Evolutionary conservation across 2,329 filamentous ascomycete genomes (phyloP), one percentile per base, ranked within the genome.

Genomic region (Daldinia eschscholtzii): DNA sequence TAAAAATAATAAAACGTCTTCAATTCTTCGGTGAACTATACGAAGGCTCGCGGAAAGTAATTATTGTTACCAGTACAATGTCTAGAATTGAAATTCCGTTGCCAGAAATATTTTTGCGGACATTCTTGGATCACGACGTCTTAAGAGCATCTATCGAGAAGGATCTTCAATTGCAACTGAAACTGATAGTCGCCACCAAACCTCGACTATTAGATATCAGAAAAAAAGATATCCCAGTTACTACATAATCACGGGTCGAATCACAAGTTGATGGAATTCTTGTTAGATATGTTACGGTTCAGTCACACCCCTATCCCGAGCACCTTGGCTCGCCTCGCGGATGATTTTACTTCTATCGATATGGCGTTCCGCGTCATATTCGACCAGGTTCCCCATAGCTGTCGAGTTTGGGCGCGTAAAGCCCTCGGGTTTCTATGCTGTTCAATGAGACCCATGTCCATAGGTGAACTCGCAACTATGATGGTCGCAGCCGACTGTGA

Each of bases 11-110:
- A 33, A 52, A 56, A 10, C 30, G 18, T n/a, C 18, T 67, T 15
- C 39, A 30, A 20, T 67, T 50, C 20, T 50, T 67, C 6, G 48
- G 44, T 10, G 33, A 50, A 6, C 15, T 63, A 9, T 46, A 55
- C 30, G 55, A 56, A 6, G 48, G 50, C 13, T 33, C 37, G 10
- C 62, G 64, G 56, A 67, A 67, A 37, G 48, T 67, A 10, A 60
- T 67, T 15, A 63, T 67, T 56, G 12, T 63, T 28, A 37, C 35
- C 33, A 53, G 42, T 23, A 42, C 56, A 6, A 18, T 15, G 10
- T 37, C 28, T 35, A 41, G 28, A 7, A 20, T 60, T 15, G 39
- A 60, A 13, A 20, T 50, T 4, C 41, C 60, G 12, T 28, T 33
- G 9, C 44, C 56, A 6, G 56, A 59, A 23, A 10, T 26, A 20